A percentile compares a stretch with the other conserved stretches of the same genome.
Conservation (phyloP, 768 basidiomycete genomes). For the Exsudoporus frostii region DNA sequence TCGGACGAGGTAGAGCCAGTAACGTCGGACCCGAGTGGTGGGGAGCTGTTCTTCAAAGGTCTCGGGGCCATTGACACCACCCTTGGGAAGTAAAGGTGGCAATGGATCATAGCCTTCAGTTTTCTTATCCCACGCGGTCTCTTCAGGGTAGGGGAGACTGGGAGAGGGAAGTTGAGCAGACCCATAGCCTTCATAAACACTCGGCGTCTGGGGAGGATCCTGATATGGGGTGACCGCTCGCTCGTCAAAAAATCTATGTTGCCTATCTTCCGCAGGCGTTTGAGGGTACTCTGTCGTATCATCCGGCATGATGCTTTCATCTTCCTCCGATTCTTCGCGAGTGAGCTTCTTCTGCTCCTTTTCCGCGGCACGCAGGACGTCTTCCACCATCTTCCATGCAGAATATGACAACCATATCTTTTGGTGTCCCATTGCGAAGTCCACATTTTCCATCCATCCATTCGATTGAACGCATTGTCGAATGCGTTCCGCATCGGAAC, state of each 20-base stretch:
- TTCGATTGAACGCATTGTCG: slow-evolving; percentile 48
- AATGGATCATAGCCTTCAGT: slow-evolving; percentile 26
- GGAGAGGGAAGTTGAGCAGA: slow-evolving; percentile 23
- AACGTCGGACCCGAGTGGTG: slow-evolving; percentile 50
- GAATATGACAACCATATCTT: slow-evolving; percentile 54
- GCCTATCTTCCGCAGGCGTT: slow-evolving; percentile 23
- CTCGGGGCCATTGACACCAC: slow-evolving; percentile 42
- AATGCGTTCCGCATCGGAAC: slow-evolving; percentile 46
- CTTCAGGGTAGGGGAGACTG: slow-evolving; percentile 33
- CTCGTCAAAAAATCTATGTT: slow-evolving; percentile 34
- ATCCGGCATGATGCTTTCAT: slow-evolving; percentile 41
- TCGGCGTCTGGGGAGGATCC: slow-evolving; percentile 30
- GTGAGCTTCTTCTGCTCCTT: slow-evolving; percentile 44
- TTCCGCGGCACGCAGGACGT: slow-evolving; percentile 49
- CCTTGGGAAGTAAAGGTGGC: slow-evolving; percentile 36
- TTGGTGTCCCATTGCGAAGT: slow-evolving; percentile 51
- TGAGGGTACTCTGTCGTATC: slow-evolving; percentile 43
- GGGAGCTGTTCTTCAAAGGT: slow-evolving; percentile 54
- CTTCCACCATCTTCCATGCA: slow-evolving; percentile 62
- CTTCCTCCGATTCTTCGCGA: slow-evolving; percentile 43
- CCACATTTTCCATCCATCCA: slow-evolving; percentile 52
- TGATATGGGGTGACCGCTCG: slow-evolving; percentile 27
- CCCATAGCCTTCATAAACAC: slow-evolving; percentile 24
- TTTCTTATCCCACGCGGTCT: slow-evolving; percentile 44
- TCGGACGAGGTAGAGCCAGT: slow-evolving; percentile 60